phyloP scores from a whole-genome alignment of 1,284 basidiomycete genomes.

The Heterobasidion occidentale region DNA sequence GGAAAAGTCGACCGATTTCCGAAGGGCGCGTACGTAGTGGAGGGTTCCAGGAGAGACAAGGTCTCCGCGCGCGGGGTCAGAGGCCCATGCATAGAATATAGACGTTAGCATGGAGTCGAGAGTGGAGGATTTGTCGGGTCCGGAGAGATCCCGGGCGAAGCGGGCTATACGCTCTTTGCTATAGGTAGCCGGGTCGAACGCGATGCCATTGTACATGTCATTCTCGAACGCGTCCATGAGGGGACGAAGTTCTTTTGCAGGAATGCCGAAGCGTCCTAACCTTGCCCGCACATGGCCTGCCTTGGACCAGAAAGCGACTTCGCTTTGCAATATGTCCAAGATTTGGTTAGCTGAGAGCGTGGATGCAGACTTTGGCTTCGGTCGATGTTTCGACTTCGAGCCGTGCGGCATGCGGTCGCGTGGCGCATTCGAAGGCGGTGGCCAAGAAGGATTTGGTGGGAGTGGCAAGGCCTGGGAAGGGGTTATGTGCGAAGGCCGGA shows the following conservation, averaged over 20 bases:
- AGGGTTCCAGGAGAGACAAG: constrained; percentile 24
- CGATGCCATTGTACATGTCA: constrained; percentile 23
- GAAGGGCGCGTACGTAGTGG: constrained; percentile 19
- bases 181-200: constrained; percentile 30
- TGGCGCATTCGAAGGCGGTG: not conserved
- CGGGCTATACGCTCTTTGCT: constrained; percentile 22
- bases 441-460: not conserved
- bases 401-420: too few species aligned
- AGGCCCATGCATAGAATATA: constrained; percentile 45
- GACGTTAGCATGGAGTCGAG: constrained; percentile 27
- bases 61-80: constrained; percentile 21
- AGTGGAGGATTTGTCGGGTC: constrained; percentile 12
- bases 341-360: not conserved
- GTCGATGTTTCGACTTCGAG: too few species aligned
- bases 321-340: constrained; percentile 2
- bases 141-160: constrained; percentile 17
- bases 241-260: constrained; percentile 19
- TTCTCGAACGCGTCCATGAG: constrained; percentile 29
- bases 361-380: not conserved
- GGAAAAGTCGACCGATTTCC: constrained; percentile 20
- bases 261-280: constrained; percentile 37
- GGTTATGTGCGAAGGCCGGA: not conserved
- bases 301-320: constrained; percentile 21
- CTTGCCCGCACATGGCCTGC: constrained; percentile 19
- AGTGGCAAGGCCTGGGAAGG: not conserved